Base-by-base conservation (phyloP, 2,329 filamentous ascomycete genomes). In the Claviceps quebecensis region DNA sequence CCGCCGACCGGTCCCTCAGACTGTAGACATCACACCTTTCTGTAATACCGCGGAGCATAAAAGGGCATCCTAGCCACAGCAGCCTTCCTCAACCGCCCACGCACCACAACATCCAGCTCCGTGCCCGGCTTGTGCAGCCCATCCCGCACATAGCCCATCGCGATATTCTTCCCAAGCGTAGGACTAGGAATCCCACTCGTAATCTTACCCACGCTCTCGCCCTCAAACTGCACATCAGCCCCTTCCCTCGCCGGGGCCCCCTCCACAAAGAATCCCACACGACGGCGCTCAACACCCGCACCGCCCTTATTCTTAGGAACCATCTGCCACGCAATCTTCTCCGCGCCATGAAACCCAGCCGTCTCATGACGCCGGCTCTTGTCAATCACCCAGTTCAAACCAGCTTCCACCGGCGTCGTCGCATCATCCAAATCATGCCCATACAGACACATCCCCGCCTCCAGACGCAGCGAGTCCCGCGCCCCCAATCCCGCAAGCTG, bases 381-480 rank as follows among this genome's bases (percentile, higher is more conserved):
- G 56, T 86, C 83, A 54, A 98, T 83, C 62, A 96, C 79, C 91
- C 93, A 98, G 57, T 66, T 63, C 36, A 81, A 72, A 14, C 67
- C 72, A 36, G 69, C 78, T 67, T 81, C 78, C 56, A 76, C 75
- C 16, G 77, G 77, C 16, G 77, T 80, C 17, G 75, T 80, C n/a
- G 68, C 67, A 64, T 95, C 91, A 65, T 94, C 83, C 39, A 98
- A 78, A 67, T 98, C 93, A 70, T 97, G 88, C n/a, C 93, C 93
- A 70, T 98, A 98, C n/a, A 98, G 77, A 68, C 93, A 98, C 91
- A 98, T 95, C 55, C 93, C 93, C 0, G 93, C 93, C 72, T 98
- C 93, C 34, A 98, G 81, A 46, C 93, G 83, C 54, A 98, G 80
- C 55, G 86, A 94, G 68, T 98, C 93, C 56, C 93, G 81, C 2